Evolutionary conservation across 2,329 filamentous ascomycete genomes (phyloP).

Genomic region (Penicillium polonicum): DNA sequence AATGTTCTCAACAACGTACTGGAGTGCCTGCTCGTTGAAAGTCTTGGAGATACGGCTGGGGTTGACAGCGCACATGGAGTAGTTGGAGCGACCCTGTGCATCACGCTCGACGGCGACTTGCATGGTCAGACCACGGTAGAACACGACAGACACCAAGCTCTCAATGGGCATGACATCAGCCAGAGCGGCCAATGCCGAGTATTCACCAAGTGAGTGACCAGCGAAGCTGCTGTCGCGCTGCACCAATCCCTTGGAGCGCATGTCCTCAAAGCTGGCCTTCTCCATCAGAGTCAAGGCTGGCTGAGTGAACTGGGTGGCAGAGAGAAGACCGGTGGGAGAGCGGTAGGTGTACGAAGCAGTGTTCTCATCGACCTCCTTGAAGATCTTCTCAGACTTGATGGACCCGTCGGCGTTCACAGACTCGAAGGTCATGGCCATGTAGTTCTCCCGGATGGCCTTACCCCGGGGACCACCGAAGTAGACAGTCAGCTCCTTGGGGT

Average conservation of each 20-base stretch:
- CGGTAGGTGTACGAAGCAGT: slow-evolving; percentile 96
- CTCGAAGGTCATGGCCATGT: slow-evolving; percentile 99
- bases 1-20: slow-evolving; percentile 96
- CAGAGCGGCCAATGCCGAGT: slow-evolving; percentile 91
- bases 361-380: slow-evolving; percentile 92
- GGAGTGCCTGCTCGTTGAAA: slow-evolving; percentile 95
- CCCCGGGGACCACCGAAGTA: slow-evolving; percentile 96
- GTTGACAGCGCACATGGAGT: slow-evolving; percentile 96
- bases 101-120: slow-evolving; percentile 12
- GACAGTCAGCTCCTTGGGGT: slow-evolving; percentile 97
- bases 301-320: slow-evolving; percentile 97
- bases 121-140: slow-evolving; percentile 70
- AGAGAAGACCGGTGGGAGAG: slow-evolving; percentile 89
- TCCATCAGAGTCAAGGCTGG: slow-evolving; percentile 98
- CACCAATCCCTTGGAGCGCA: slow-evolving; percentile 94
- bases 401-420: slow-evolving; percentile 88
- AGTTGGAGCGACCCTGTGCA: slow-evolving; percentile 11
- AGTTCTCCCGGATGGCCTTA: slow-evolving; percentile 97
- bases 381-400: slow-evolving; percentile 98
- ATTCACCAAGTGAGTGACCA: slow-evolving; percentile 96
- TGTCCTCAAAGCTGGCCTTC: slow-evolving; percentile 98
- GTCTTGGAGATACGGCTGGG: slow-evolving; percentile 97
- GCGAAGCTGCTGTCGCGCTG: slow-evolving; percentile 96
- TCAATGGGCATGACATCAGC: slow-evolving; percentile 99
- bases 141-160: slow-evolving; percentile 94